These are phyloP conservation scores for Nakataea oryzae DNA, from an alignment of 2,329 filamentous ascomycete genomes.

Conservation along the genomic window DNA sequence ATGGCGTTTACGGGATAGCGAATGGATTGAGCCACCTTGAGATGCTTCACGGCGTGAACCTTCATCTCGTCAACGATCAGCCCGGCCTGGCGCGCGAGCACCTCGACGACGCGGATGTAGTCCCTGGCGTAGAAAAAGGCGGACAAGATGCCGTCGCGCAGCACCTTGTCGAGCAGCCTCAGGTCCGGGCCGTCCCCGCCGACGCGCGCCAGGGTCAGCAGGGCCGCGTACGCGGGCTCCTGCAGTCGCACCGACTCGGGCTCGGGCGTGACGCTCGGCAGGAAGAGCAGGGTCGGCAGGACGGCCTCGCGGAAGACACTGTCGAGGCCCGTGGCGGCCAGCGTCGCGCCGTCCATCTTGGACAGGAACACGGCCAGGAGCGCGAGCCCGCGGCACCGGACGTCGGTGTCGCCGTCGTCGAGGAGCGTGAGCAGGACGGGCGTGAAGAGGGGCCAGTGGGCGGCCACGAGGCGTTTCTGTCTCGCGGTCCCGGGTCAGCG, in stretches of 20 bases:
- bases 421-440: constrained; percentile 60
- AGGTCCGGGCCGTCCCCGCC: constrained; percentile 8
- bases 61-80: constrained; percentile 45
- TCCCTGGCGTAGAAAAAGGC: constrained; percentile 48
- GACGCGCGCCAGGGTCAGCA: constrained; percentile 45
- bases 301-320: constrained; percentile 59
- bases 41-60: constrained; percentile 54
- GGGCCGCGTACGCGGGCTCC: constrained; percentile 51
- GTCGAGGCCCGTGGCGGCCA: constrained; percentile 54
- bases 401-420: constrained; percentile 47
- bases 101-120: constrained; percentile 43
- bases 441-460: constrained; percentile 57
- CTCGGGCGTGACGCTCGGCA: constrained; percentile 69
- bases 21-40: constrained; percentile 37
- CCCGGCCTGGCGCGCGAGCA: constrained; percentile 41
- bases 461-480: constrained; percentile 32
- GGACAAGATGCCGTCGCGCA: constrained; percentile 45
- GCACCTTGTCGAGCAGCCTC: constrained; percentile 39
- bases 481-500: not conserved
- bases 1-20: not conserved
- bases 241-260: constrained; percentile 58
- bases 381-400: constrained; percentile 45
- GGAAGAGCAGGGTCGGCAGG: constrained; percentile 61
- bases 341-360: constrained; percentile 38
- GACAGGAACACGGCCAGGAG: constrained; percentile 44